A percentile compares a stretch with the other conserved stretches of the same genome.
Conservation (phyloP, 2,329 filamentous ascomycete genomes). For the Exophiala alcalophila region DNA sequence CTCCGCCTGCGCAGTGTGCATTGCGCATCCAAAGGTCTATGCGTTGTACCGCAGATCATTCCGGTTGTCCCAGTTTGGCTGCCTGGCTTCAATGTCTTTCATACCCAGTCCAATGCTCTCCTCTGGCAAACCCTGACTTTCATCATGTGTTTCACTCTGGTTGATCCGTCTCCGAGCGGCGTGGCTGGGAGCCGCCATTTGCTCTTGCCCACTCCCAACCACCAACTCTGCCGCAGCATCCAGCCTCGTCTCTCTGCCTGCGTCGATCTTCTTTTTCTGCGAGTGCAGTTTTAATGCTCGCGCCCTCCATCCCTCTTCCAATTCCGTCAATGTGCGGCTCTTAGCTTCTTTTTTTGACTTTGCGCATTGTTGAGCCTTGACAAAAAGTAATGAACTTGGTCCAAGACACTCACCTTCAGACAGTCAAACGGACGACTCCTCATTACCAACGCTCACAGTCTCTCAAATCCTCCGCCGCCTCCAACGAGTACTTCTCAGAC, state of each 20-base stretch:
- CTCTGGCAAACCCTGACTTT: background rate
- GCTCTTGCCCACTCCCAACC: constrained; percentile 21
- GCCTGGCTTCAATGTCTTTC: constrained; percentile 5
- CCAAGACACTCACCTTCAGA: constrained; percentile 33
- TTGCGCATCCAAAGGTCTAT: no score
- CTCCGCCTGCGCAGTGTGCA: no score
- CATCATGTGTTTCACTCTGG: constrained; percentile 26
- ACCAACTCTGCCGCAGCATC: constrained; percentile 14
- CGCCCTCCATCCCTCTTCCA: constrained; percentile 8
- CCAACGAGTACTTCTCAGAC: constrained; percentile 50
- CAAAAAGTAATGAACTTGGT: constrained; percentile 35
- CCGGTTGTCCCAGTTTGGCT: background rate
- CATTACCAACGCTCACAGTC: constrained; percentile 44
- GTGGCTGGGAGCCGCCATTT: constrained; percentile 19
- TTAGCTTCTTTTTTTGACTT: constrained; percentile 22
- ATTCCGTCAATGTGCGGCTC: constrained; percentile 25
- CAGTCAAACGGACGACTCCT: constrained; percentile 45
- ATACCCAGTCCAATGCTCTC: constrained; percentile 6
- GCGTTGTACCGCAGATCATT: no score
- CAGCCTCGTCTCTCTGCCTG: constrained; percentile 27
- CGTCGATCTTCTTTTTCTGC: constrained; percentile 21
- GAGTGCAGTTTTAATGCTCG: constrained; percentile 9
- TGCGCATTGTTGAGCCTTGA: constrained; percentile 18
- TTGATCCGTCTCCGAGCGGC: constrained; percentile 12
- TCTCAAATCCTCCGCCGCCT: constrained; percentile 48